Evolutionary conservation across 192 early-diverging fungal genomes (phyloP), one percentile per base, ranked within the genome.

Genomic region (Coemansia sp.): DNA sequence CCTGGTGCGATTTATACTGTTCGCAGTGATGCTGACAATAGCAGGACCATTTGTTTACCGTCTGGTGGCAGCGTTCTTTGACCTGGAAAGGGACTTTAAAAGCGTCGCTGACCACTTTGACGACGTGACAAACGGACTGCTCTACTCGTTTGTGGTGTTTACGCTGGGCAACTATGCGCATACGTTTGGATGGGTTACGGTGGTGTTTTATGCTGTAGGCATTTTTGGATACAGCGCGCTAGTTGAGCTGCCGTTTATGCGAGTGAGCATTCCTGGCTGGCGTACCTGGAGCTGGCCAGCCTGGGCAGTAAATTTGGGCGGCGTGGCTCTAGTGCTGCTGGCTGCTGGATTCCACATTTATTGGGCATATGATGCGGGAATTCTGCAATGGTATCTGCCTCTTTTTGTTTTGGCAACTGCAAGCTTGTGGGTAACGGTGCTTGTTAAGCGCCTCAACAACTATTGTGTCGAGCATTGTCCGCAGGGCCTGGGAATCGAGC

Each of bases 141-240:
- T 81, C 2, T 91, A 88, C 66, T 67, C 81, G 8, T 76, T 81
- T 33, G 69, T 91, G 16, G 63, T 91, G 5, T 91, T 91, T 61
- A 83, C 86, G 30, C 81, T 91, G 76, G 88, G 88, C 39, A 87
- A 86, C 67, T 90, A 90, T 61, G 68, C 87, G 14, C 70, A 78
- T 40, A 84, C 85, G 14, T 79, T 88, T 40, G 70, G 73, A 68
- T 85, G 84, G 69, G 68, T 68, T 14, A 65, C 61, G 0, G 44
- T 61, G 26, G 56, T 71, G 38, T 65, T 63, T 40, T 83, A 71
- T 30, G 71, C 80, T 70, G 57, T 68, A 18, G 77, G 81, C 6
- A 31, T 84, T 1, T 73, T 86, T 48, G 80, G 46, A 11, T 88
- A 71, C 64, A 64, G 70, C 9, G 35, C 77, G 23, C 81, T 91